Evolutionary conservation across 2,329 filamentous ascomycete species (phyloP).

Genomic region (Ceratocystis albifundus): DNA sequence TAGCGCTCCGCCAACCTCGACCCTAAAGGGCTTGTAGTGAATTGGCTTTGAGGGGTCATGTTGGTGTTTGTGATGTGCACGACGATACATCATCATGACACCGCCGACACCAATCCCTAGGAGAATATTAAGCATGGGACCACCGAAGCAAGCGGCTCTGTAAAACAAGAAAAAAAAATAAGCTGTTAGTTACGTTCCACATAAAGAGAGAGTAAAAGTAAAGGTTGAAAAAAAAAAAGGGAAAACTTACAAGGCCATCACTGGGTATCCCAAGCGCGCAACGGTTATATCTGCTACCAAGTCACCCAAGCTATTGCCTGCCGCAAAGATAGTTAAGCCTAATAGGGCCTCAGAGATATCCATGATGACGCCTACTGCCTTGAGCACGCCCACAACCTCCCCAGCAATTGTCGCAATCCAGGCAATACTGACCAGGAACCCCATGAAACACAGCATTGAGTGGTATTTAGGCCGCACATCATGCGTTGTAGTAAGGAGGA

Average conservation of each 20-base stretch:
- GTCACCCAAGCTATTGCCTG: conserved; percentile 90
- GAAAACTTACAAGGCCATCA: conserved; percentile 66
- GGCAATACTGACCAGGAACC: conserved; percentile 80
- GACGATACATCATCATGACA: conserved; percentile 69
- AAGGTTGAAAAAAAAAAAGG: background rate
- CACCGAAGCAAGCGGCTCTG: conserved; percentile 87
- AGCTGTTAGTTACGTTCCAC: background rate
- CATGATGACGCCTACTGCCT: conserved; percentile 81
- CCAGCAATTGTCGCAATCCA: conserved; percentile 96
- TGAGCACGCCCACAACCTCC: conserved; percentile 89
- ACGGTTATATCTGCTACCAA: conserved; percentile 91
- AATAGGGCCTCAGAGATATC: conserved; percentile 91
- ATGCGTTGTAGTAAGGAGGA: conserved; percentile 59
- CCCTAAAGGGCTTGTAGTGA: conserved; percentile 64
- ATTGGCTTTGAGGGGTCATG: conserved; percentile 51
- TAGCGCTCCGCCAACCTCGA: conserved; percentile 74
- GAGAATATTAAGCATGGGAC: conserved; percentile 93
- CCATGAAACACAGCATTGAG: conserved; percentile 70
- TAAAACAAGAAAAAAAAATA: conserved; percentile 1
- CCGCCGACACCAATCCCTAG: conserved; percentile 89
- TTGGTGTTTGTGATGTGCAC: conserved; percentile 54
- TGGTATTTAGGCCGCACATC: conserved; percentile 60
- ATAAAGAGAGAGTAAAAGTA: background rate
- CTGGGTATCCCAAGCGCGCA: conserved; percentile 81
- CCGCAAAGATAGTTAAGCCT: conserved; percentile 88